Evolutionary conservation across 164 flowering plant genomes (phyloP), one percentile per base, ranked within the genome.

Genomic region (Berberis vulgaris): DNA sequence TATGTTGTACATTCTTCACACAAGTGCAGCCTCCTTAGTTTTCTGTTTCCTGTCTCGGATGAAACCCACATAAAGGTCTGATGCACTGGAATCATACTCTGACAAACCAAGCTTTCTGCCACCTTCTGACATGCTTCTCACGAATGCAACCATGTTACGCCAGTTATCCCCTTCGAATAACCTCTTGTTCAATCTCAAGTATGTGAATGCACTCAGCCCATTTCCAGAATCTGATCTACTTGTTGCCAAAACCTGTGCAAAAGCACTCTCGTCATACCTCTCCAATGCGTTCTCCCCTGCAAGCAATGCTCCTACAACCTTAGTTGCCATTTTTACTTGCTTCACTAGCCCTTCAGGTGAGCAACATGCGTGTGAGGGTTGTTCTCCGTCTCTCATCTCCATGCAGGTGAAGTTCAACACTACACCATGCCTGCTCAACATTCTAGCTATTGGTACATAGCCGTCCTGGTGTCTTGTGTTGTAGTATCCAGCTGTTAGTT

Each of bases 261-360:
- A 92, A 26, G 87, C 89, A 45, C 79, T 74, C 39, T 78, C 67
- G 65, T 92, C 96, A 59, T 87, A 92, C 70, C 98, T 87, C 59
- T 87, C 93, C 68, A 92, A 73, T 26, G 96, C 98, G 73, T 92
- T 92, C 66, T 92, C 98, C 39, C 98, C 98, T 0, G 98, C 98
- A 40, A 92, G 88, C 57, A 82, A 87, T 49, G 76, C 68, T 67
- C 77, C 70, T 1, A 93, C 79, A 45, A 71, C 52, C 66, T 70
- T 79, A 6, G 89, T 73, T 54, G 89, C 98, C 71, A 70, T 74
- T 81, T 84, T 85, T 38, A 85, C 98, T 73, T 92, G 98, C 65
- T 72, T 64, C 38, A 89, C 96, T 62, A 92, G 71, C 3, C 86
- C 85, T 79, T 89, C 91, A 1, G 98, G 96, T 1, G 96, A 89